A percentile compares a stretch with the other conserved stretches of the same genome.
phyloP scores from a whole-genome alignment of 345 rosid species.

The Euclidium syriacum region DNA sequence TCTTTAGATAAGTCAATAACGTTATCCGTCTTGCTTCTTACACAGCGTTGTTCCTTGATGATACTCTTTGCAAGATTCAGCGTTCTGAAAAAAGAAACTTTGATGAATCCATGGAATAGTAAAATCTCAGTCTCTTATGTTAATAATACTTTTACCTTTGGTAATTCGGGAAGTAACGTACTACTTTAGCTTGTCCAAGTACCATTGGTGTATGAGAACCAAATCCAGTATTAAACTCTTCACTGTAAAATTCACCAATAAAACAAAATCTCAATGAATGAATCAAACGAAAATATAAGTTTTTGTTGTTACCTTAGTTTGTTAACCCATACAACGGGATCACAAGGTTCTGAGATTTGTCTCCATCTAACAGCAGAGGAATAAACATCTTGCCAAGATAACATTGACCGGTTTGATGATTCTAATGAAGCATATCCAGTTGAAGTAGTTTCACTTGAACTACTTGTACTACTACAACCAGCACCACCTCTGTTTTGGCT shows the following conservation, averaged over 20 bases:
- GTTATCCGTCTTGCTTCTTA: constrained; percentile 60
- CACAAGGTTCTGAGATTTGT: constrained; percentile 99
- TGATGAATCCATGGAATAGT: not conserved
- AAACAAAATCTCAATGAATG: constrained; percentile 13
- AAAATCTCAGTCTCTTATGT: not conserved
- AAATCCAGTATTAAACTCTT: constrained; percentile 91
- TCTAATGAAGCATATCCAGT: constrained; percentile 54
- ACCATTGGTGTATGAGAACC: constrained; percentile 94
- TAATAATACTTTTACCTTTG: constrained; percentile 68
- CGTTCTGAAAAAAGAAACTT: constrained; percentile 48
- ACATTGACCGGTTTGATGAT: constrained; percentile 46
- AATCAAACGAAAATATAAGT: too few relatives aligned
- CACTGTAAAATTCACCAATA: constrained; percentile 70
- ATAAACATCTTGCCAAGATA: constrained; percentile 88
- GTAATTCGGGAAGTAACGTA: constrained; percentile 71
- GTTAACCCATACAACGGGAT: constrained; percentile 97
- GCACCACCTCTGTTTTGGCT: constrained; percentile 97
- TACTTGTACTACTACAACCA: constrained; percentile 91
- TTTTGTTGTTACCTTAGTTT: constrained; percentile 59
- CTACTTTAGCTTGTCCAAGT: constrained; percentile 88
- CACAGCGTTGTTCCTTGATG: constrained; percentile 64
- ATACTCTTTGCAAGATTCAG: constrained; percentile 61
- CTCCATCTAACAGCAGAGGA: constrained; percentile 91
- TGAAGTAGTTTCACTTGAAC: constrained; percentile 57
- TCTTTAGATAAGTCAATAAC: constrained; percentile 57